Evolutionary conservation across 208 protist species (phyloP).

Genomic region (Porcisia hertigi): DNA sequence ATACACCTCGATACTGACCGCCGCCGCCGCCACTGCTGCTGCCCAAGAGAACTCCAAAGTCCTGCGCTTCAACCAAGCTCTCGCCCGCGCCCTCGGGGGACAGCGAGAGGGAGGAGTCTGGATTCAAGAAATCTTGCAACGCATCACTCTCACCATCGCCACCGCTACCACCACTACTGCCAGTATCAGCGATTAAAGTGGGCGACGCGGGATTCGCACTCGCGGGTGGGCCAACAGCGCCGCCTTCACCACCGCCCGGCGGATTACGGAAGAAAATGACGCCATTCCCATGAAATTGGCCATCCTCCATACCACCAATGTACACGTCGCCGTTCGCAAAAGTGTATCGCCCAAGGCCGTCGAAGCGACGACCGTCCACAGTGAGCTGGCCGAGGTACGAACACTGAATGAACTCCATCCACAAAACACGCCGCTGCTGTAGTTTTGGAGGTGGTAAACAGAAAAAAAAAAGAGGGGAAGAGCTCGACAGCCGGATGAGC

Average conservation of each 20-base stretch:
- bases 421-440: not conserved
- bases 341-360: constrained; percentile 75
- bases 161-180: not conserved
- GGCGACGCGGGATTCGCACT: not conserved
- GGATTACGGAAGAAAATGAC: constrained; percentile 68
- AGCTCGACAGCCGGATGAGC: not conserved
- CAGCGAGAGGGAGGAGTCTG: not conserved
- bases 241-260: not conserved
- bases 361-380: constrained; percentile 63
- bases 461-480: not conserved
- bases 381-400: constrained; percentile 67
- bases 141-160: not conserved
- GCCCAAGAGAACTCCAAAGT: not conserved
- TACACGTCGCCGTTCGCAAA: constrained; percentile 88
- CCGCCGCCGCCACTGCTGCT: constrained; percentile 30
- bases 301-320: constrained; percentile 78
- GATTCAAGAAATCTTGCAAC: constrained; percentile 20
- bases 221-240: not conserved
- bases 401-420: constrained; percentile 56
- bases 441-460: not conserved
- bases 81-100: not conserved
- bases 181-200: no score
- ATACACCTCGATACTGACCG: constrained; percentile 86
- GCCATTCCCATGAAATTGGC: constrained; percentile 81
- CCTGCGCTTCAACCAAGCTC: not conserved